Base-by-base conservation (phyloP, 345 rosid species). In the Euphorbia pulcherrima region DNA sequence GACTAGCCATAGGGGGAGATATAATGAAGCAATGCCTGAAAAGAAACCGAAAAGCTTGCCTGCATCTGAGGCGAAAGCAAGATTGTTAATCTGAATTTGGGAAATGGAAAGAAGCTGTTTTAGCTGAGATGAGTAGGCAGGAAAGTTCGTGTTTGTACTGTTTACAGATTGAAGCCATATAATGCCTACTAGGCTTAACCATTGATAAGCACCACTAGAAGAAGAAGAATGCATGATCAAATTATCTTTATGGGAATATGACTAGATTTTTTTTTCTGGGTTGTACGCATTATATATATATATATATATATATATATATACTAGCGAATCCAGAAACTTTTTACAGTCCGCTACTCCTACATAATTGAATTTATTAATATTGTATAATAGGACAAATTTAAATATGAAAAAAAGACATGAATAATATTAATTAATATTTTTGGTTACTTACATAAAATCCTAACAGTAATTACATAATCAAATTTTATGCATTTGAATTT, bases 41-140 rank as follows among this genome's bases (percentile, higher is more conserved):
- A 91, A 8, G 74, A 90, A 94, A 0, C 99, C 99, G 8, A 94
- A 54, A 58, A 94, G 83, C 81, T 94, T 94, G 20, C 97, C 96
- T 11, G 99, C 86, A 56, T 94, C 95, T 0, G 96, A 88, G 69
- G 99, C 99, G 29, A 91, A 94, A 28, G 97, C 91, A 41, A 94
- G 91, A 69, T 84, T 80, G 74, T 91, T 94, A 64, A 94, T 90
- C 56, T 91, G 86, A 39, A 89, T 63, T 60, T 94, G 95, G 64
- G 96, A 88, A 59, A 94, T 72, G 24, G 91, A 84, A 65, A 94
- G 86, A 27, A 85, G 75, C 21, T 77, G 67, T 72, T 94, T 94
- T 61, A 94, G 89, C 68, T 91, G 92, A 21, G 96, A 84, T 21
- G 97, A 94, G 78, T 91, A 94, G 44, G 95, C 92, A 0, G 97